Percentiles rank a stretch among this genome's conserved stretches.
phyloP scores from a whole-genome alignment of 345 rosid genomes.

The Viola odorata region DNA sequence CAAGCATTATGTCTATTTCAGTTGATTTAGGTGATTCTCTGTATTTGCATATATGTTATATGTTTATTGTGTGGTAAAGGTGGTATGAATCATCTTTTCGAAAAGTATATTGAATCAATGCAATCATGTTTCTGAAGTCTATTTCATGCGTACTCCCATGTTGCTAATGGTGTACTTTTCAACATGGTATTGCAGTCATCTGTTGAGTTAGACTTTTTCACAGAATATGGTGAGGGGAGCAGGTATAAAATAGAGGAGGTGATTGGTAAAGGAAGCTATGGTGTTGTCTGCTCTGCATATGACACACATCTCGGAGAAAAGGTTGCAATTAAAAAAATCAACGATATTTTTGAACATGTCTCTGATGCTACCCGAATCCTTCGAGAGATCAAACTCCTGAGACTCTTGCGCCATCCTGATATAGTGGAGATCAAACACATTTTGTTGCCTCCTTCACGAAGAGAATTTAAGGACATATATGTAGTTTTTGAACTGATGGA shows the following conservation, averaged over 20 bases:
- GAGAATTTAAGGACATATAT: slow-evolving; percentile 82
- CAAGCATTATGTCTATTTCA: no score
- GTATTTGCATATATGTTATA: no score
- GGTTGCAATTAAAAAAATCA: slow-evolving; percentile 87
- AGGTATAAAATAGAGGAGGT: slow-evolving; percentile 87
- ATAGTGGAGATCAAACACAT: slow-evolving; percentile 93
- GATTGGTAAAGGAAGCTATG: slow-evolving; percentile 92
- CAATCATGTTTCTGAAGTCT: no score
- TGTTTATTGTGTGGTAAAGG: no score
- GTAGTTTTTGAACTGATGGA: slow-evolving; percentile 92
- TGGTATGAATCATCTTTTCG: no score
- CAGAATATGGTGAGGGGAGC: slow-evolving; percentile 89
- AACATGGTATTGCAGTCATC: slow-evolving; percentile 49
- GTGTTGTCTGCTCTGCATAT: slow-evolving; percentile 83
- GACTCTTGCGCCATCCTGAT: slow-evolving; percentile 82
- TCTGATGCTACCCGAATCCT: slow-evolving; percentile 92
- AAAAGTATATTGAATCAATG: no score
- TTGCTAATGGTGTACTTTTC: slow-evolving; percentile 1
- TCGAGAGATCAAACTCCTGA: slow-evolving; percentile 85
- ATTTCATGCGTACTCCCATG: not conserved
- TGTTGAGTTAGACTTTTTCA: slow-evolving; percentile 78
- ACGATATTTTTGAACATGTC: slow-evolving; percentile 86
- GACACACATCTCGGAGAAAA: slow-evolving; percentile 78
- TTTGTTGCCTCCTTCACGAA: slow-evolving; percentile 79
- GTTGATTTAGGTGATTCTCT: no score